Percentiles rank a stretch among this genome's conserved stretches.
These are phyloP conservation scores for Mucor indicus DNA, from an alignment of 371 early-diverging fungal genomes.

Conservation along the genomic window DNA sequence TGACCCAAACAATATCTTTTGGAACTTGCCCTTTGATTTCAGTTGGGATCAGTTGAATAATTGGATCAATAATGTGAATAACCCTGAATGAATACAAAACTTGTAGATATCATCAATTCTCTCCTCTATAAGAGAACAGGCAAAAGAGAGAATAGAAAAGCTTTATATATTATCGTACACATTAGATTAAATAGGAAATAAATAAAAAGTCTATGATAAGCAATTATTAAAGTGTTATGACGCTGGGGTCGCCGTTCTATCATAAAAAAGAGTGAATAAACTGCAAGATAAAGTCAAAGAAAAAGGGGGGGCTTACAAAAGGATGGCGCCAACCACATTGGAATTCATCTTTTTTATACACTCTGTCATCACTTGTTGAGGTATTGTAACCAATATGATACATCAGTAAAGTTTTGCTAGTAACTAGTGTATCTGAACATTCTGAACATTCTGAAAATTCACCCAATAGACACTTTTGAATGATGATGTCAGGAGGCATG, in stretches of 20 bases:
- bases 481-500: conserved; percentile 58
- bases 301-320: conserved; percentile 66
- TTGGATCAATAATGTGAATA: no score
- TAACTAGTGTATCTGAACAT: conserved; percentile 44
- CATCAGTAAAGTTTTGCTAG: conserved; percentile 53
- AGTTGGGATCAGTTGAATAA: no score
- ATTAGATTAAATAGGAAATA: no score
- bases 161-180: no score
- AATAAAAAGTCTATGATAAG: no score
- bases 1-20: no score
- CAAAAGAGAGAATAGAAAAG: no score
- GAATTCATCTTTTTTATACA: conserved; percentile 54
- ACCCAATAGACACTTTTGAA: conserved; percentile 57
- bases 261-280: background rate
- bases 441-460: conserved; percentile 42
- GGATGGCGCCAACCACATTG: conserved; percentile 69
- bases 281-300: background rate
- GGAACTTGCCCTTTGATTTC: no score
- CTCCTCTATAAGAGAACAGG: no score
- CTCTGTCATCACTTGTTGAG: conserved; percentile 54
- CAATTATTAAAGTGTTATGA: conserved; percentile 28
- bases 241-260: conserved; percentile 41
- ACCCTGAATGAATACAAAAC: no score
- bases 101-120: no score
- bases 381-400: conserved; percentile 64